Base-by-base conservation (phyloP, 352 stramenopile genomes). In the Globisporangium apiculatum region DNA sequence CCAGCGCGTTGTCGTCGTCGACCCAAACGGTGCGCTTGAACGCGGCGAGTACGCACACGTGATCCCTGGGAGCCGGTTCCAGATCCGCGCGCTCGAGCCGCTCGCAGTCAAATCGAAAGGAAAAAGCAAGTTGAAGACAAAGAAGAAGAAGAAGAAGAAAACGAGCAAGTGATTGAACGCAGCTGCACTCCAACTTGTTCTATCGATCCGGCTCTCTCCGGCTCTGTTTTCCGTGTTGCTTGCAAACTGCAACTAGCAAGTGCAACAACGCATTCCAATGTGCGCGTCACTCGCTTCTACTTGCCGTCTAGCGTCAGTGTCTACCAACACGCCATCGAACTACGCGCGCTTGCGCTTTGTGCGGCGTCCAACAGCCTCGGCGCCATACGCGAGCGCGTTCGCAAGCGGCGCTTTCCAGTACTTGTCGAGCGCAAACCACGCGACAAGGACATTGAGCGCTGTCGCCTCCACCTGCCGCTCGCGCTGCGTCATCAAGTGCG, bases 371-470 rank as follows among this genome's bases (percentile, higher is more conserved):
- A 58, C 53, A 3, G 48, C 48, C 7, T 50, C 63, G 48, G 76
- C 53, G 7, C 58, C 14, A 14, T 66, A 18, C 40, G 67, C 48
- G 35, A 89, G 60, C 37, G 82, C 56, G 5, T 65, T 55, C n/a
- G 61, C 53, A 15, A 89, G 51, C 12, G 79, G 46, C 18, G 68
- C 65, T 58, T 83, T 82, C 76, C 73, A 90, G 54, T 90, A 90
- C 48, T 88, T 88, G 67, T 89, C 51, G 17, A 90, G 67, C 35
- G 73, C 67, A 54, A 86, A 88, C 74, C 76, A 88, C n/a, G 78
- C 75, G 48, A 90, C 71, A 31, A 68, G 69, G 43, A 83, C 76
- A 57, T 87, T 85, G n/a, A 90, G 67, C 36, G 65, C 65, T 12
- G 60, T 64, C 17, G 75, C 79, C 48, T 89, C 79, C 6, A 77